Percentiles rank a stretch among this genome's conserved stretches.
Evolutionary conservation across 2,329 filamentous ascomycete species (phyloP).

Genomic region (Pyricularia grisea): DNA sequence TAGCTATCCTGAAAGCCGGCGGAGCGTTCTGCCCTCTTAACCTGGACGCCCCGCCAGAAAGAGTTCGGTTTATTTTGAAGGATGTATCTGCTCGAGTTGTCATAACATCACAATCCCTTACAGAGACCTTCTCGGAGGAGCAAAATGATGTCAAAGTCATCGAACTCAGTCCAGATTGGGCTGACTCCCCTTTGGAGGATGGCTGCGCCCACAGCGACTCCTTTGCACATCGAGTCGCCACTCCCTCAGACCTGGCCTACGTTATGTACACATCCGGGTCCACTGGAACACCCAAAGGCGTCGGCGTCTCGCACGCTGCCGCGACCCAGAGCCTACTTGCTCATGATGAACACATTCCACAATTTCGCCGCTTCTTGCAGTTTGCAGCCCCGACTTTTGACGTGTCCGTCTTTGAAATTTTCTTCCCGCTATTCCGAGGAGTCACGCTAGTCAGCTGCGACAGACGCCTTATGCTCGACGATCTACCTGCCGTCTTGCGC

Average conservation of each 20-base stretch:
- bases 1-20: constrained; percentile 73
- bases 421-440: constrained; percentile 73
- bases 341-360: constrained; percentile 68
- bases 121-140: constrained; percentile 25
- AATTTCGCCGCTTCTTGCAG: constrained; percentile 73
- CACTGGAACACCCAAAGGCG: constrained; percentile 82
- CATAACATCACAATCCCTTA: constrained; percentile 48
- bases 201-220: neutral
- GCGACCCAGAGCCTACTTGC: constrained; percentile 75
- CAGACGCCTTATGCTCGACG: constrained; percentile 60
- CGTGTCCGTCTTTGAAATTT: constrained; percentile 90
- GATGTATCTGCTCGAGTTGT: constrained; percentile 65
- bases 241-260: constrained; percentile 55
- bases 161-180: constrained; percentile 10
- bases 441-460: constrained; percentile 64
- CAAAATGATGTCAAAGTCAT: constrained; percentile 22
- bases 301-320: constrained; percentile 70
- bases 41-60: constrained; percentile 65
- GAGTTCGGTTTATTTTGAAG: constrained; percentile 69
- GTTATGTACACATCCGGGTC: constrained; percentile 92
- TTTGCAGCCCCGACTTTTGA: constrained; percentile 92
- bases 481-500: constrained; percentile 60
- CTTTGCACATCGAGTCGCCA: neutral
- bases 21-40: constrained; percentile 80
- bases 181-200: constrained; percentile 15